Conservation (phyloP, 805 yeast genomes). For the Metschnikowia chrysomelidarum region DNA sequence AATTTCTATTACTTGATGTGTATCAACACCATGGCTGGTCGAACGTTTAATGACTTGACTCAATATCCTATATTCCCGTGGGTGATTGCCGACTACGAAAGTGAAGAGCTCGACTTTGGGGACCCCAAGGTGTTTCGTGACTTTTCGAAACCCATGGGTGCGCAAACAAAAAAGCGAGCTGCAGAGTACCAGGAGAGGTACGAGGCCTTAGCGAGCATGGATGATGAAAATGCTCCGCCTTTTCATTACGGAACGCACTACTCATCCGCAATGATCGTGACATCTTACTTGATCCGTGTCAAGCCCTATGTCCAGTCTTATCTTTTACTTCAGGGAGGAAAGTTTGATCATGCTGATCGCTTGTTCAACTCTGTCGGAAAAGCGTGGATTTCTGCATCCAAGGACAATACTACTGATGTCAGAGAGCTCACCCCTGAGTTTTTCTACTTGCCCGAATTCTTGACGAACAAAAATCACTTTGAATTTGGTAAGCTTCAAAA, state of each 20-base stretch:
- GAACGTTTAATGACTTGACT: slow-evolving; percentile 85
- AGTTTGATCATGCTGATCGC: slow-evolving; percentile 85
- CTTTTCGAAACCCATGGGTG: slow-evolving; percentile 89
- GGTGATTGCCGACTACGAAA: slow-evolving; percentile 81
- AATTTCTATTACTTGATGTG: slow-evolving; percentile 81
- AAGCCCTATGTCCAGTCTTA: slow-evolving; percentile 82
- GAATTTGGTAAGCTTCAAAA: slow-evolving; percentile 71
- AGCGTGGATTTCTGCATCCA: slow-evolving; percentile 79
- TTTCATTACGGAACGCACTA: slow-evolving; percentile 94
- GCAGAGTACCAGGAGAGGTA: slow-evolving; percentile 66
- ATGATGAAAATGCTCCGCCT: slow-evolving; percentile 62
- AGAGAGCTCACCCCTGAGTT: slow-evolving; percentile 87
- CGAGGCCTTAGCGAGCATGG: slow-evolving; percentile 62
- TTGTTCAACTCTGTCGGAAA: slow-evolving; percentile 70
- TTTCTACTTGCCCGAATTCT: slow-evolving; percentile 76
- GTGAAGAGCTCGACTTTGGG: slow-evolving; percentile 63
- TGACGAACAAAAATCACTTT: slow-evolving; percentile 61
- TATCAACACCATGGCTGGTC: slow-evolving; percentile 79
- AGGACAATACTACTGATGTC: slow-evolving; percentile 82
- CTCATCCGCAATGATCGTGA: slow-evolving; percentile 90
- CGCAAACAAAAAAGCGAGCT: slow-evolving; percentile 63
- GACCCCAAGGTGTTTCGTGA: slow-evolving; percentile 69
- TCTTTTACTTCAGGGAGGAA: slow-evolving; percentile 78
- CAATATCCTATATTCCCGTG: slow-evolving; percentile 93
- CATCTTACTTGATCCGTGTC: slow-evolving; percentile 72